Conservation (phyloP, 176 grass and related monocot genomes). For the Bolboschoenus planiculmis region DNA sequence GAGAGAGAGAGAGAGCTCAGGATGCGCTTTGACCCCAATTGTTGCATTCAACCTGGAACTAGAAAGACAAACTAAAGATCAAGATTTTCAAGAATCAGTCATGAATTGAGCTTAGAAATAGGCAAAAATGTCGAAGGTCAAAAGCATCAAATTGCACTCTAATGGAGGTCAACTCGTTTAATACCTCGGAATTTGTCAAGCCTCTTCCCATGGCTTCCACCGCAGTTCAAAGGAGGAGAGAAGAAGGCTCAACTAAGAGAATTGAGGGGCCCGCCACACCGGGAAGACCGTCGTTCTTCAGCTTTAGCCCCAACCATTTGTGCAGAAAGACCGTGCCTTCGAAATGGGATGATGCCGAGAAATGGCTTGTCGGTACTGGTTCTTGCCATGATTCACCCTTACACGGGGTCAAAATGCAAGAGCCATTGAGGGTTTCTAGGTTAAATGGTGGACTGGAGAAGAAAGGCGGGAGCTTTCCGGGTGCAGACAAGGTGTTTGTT, state of each 20-base stretch:
- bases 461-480: constrained; percentile 27
- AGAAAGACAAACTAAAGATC: background rate
- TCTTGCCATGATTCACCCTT: constrained; percentile 23
- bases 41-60: background rate
- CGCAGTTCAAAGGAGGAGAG: background rate
- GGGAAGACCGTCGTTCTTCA: constrained; percentile 43
- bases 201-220: constrained; percentile 40
- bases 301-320: constrained; percentile 43
- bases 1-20: background rate
- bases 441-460: constrained; percentile 31
- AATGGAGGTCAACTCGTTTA: constrained; percentile 4
- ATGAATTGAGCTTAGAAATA: background rate
- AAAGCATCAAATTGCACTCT: background rate
- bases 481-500: constrained; percentile 13
- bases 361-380: constrained; percentile 59
- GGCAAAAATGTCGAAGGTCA: background rate
- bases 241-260: constrained; percentile 28
- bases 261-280: constrained; percentile 45
- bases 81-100: background rate
- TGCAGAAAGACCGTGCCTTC: constrained; percentile 57
- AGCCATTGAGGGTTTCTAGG: constrained; percentile 10
- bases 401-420: constrained; percentile 36
- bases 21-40: background rate
- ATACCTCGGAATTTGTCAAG: constrained; percentile 51
- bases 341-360: constrained; percentile 99